phyloP scores from a whole-genome alignment of 805 yeast genomes.

The Maudiozyma barnettii region DNA sequence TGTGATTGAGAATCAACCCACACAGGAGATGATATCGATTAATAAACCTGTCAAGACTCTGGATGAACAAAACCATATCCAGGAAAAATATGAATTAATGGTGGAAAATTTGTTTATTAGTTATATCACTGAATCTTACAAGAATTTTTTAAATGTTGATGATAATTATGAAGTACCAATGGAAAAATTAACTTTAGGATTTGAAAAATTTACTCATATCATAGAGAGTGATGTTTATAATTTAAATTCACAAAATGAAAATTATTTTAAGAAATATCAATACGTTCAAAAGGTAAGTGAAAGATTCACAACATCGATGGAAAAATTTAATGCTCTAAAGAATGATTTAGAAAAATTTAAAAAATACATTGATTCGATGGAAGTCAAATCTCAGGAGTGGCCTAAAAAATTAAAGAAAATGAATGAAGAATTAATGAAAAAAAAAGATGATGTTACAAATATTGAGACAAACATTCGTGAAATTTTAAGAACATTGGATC shows the following conservation, averaged over 20 bases:
- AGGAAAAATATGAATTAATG: conserved; percentile 29
- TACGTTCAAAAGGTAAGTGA: conserved; percentile 37
- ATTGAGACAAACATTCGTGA: conserved; percentile 36
- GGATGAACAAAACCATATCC: conserved; percentile 26
- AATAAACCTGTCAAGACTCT: conserved; percentile 17
- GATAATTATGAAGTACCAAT: conserved; percentile 51
- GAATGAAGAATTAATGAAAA: conserved; percentile 38
- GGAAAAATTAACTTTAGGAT: conserved; percentile 47
- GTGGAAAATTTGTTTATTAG: conserved; percentile 41
- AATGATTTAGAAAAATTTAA: conserved; percentile 62
- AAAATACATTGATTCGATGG: conserved; percentile 61
- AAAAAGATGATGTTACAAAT: conserved; percentile 33
- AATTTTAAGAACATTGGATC: conserved; percentile 36
- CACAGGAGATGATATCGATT: conserved; percentile 24
- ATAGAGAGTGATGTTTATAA: conserved; percentile 39
- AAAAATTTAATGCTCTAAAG: conserved; percentile 54
- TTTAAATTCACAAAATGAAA: conserved; percentile 34
- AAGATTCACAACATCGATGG: conserved; percentile 41
- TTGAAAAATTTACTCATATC: conserved; percentile 41
- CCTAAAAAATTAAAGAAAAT: conserved; percentile 46
- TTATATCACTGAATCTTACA: conserved; percentile 59
- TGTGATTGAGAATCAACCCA: conserved; percentile 17
- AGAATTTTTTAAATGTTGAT: conserved; percentile 51
- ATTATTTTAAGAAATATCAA: conserved; percentile 33
- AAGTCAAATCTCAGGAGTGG: conserved; percentile 60